Evolutionary conservation across 768 basidiomycete species (phyloP), one percentile per base, ranked within the genome.

Genomic region (Crucibulum laeve): DNA sequence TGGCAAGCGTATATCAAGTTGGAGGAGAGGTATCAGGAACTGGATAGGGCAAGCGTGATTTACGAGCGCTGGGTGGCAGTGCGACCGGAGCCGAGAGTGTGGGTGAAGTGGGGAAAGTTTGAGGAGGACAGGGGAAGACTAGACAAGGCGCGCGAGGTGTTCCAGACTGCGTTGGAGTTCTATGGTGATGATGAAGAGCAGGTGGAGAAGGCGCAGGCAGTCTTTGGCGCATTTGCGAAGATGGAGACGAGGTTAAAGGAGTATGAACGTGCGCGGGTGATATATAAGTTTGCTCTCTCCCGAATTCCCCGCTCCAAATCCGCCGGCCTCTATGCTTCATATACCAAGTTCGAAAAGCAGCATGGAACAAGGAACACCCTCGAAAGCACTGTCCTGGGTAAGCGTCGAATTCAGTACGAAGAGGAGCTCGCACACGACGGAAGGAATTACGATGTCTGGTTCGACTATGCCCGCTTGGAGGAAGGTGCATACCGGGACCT

Each of bases 1-100:
- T 99, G 95, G 95, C 90, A 93, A 59, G 91, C 92, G n/a, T 98
- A 95, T 65, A 90, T 98, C 75, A 98, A 99, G 70, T 74, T 98
- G 61, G 96, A 99, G 69, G 83, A 87, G 58, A 79, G 96, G 40
- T 99, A 98, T 60, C 73, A 82, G 44, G 96, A 99, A 63, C 67
- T 82, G 17, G 96, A 97, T 54, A 76, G 96, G 6, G 95, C 93
- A 2, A 95, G 92, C 46, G 71, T 84, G 17, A 86, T 98, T 25
- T 96, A 95, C 59, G 95, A 98, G 57, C 76, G 92, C 6, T 91
- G 91, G 88, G 76, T 90, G 40, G 84, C 80, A 3, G 79, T 90
- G 25, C 54, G 66, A 30, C 80, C 83, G 19, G 90, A 92, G 56
- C 89, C 90, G 40, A 73, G 88, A 42, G 86, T 86, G 3, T 78